Percentiles rank a stretch among this genome's conserved stretches.
Evolutionary conservation across 1,284 basidiomycete species (phyloP).

Genomic region (Tremellales sp.): DNA sequence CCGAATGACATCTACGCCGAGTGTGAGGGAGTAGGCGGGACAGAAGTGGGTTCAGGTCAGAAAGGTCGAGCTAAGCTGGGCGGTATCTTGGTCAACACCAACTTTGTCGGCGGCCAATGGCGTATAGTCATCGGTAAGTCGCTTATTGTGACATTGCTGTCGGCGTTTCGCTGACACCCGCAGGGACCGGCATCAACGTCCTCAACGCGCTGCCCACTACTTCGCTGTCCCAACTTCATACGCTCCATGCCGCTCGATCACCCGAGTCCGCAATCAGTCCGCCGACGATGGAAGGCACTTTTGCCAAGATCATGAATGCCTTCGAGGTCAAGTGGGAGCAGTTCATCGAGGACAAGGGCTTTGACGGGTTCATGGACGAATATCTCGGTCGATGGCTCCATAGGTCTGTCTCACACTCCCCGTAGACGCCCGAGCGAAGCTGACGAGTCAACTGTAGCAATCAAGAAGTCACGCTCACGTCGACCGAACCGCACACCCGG

Average conservation of each 20-base stretch:
- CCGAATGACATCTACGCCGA: constrained; percentile 91
- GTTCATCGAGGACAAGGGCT: constrained; percentile 65
- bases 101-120: constrained; percentile 66
- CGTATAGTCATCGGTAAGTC: constrained; percentile 73
- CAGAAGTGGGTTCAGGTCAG: constrained; percentile 38
- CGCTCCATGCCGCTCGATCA: constrained; percentile 26
- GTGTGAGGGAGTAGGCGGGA: constrained; percentile 47
- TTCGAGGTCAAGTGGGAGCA: constrained; percentile 75
- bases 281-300: constrained; percentile 68
- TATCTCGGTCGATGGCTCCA: constrained; percentile 85
- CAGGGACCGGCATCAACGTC: constrained; percentile 88
- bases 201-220: constrained; percentile 78
- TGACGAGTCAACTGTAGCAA: constrained; percentile 55
- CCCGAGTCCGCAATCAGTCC: constrained; percentile 25
- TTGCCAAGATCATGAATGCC: constrained; percentile 69
- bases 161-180: no score
- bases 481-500: constrained; percentile 61
- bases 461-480: constrained; percentile 76
- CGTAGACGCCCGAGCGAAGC: background rate
- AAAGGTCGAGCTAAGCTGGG: constrained; percentile 67
- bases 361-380: constrained; percentile 69
- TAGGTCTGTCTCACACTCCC: constrained; percentile 60
- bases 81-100: constrained; percentile 87
- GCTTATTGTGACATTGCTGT: background rate
- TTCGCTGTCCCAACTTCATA: constrained; percentile 67